phyloP scores from a whole-genome alignment of 495 filamentous ascomycete species.

The Podospora sp. region DNA sequence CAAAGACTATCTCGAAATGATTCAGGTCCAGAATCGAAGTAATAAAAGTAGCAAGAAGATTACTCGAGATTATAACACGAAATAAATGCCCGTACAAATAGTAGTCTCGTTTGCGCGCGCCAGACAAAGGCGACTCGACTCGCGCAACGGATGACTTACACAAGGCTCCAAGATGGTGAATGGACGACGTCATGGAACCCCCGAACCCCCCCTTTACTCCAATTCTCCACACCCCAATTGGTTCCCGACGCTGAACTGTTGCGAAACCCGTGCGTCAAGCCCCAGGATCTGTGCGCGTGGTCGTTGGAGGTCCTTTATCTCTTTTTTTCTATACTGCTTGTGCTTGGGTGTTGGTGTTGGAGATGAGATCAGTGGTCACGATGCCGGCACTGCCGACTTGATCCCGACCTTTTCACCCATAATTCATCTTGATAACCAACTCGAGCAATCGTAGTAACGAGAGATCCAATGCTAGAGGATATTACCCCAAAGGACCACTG shows the following conservation, averaged over 20 bases:
- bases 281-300: background rate
- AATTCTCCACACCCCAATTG: background rate
- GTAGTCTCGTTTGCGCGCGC: background rate
- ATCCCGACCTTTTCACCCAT: background rate
- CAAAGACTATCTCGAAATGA: too few relatives aligned
- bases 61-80: background rate
- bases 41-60: too few relatives aligned
- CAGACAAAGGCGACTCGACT: background rate
- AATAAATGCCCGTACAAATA: background rate
- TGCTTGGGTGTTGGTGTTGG: background rate
- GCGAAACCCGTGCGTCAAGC: background rate
- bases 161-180: background rate
- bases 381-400: background rate
- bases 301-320: background rate
- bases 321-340: background rate
- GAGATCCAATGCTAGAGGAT: too few relatives aligned
- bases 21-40: too few relatives aligned
- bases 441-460: too few relatives aligned
- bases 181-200: constrained; percentile 11
- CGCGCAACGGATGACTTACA: background rate
- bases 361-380: background rate
- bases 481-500: too few relatives aligned
- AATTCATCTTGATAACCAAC: too few relatives aligned
- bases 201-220: background rate
- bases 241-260: background rate